phyloP scores from a whole-genome alignment of 2,329 filamentous ascomycete species.

The Aspergillus candidus region DNA sequence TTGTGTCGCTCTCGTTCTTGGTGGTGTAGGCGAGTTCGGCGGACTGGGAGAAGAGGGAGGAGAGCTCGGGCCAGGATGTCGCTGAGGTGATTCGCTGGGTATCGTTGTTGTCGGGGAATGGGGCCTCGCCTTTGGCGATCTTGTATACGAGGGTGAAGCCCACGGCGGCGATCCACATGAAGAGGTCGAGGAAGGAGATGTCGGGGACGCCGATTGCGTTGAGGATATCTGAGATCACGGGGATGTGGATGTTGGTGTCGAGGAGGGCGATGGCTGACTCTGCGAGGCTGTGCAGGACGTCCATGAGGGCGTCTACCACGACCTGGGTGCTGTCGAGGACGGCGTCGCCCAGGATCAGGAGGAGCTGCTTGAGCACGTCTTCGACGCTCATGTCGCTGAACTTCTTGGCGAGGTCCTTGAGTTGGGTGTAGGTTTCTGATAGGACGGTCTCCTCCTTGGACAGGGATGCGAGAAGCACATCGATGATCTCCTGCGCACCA shows the following conservation, averaged over 20 bases:
- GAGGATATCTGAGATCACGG: slow-evolving; percentile 7
- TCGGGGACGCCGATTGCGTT: slow-evolving; percentile 2
- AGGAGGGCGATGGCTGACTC: slow-evolving; percentile 1
- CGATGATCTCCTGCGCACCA: neutral
- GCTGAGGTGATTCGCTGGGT: neutral
- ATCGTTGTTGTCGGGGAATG: neutral
- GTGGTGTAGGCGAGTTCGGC: no score
- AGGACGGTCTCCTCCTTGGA: slow-evolving; percentile 1
- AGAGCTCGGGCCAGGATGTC: neutral
- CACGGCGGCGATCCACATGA: slow-evolving; percentile 4
- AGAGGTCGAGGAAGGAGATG: slow-evolving; percentile 4
- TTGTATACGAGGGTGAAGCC: slow-evolving; percentile 6
- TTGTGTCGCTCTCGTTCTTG: no score
- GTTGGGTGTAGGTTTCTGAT: neutral
- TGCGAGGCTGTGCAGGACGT: neutral
- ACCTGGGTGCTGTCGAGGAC: slow-evolving; percentile 1
- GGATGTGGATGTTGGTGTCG: slow-evolving; percentile 8
- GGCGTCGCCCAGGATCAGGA: neutral
- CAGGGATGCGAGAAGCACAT: neutral
- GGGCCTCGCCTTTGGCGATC: neutral
- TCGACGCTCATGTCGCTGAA: neutral
- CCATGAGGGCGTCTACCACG: slow-evolving; percentile 3
- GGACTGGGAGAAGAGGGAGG: neutral
- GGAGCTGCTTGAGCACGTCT: neutral
- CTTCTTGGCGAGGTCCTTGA: neutral